These are phyloP conservation scores for Bidens hawaiensis DNA, from an alignment of 140 eudicot genomes.

Conservation along the genomic window DNA sequence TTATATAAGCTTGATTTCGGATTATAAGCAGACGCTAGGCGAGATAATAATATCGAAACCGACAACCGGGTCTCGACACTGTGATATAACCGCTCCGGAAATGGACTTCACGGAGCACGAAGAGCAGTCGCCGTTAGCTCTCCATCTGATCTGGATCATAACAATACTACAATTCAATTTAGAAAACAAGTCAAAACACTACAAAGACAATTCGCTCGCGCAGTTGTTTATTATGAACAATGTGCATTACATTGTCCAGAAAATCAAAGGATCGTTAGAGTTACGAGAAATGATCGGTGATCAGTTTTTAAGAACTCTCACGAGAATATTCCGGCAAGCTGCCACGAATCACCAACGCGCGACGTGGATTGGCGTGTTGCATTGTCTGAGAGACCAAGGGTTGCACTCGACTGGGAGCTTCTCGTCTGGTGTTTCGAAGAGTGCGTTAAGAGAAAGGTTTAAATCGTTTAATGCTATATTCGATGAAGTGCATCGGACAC, in stretches of 20 bases:
- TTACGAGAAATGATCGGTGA: constrained; percentile 70
- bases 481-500: constrained; percentile 67
- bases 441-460: constrained; percentile 51
- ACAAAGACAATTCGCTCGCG: constrained; percentile 51
- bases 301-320: constrained; percentile 44
- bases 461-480: constrained; percentile 57
- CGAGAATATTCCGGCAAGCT: constrained; percentile 32
- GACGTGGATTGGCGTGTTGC: constrained; percentile 56
- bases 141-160: constrained; percentile 72
- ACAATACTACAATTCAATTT: constrained; percentile 50
- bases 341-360: constrained; percentile 52
- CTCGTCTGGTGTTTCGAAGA: constrained; percentile 51
- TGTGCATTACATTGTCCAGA: constrained; percentile 61
- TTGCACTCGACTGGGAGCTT: constrained; percentile 42
- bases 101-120: constrained; percentile 42
- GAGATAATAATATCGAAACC: constrained; percentile 59
- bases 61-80: constrained; percentile 35
- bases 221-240: constrained; percentile 73
- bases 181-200: constrained; percentile 56
- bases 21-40: constrained; percentile 46
- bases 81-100: constrained; percentile 33
- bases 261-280: constrained; percentile 41
- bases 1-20: constrained; percentile 52
- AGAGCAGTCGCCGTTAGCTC: constrained; percentile 43
- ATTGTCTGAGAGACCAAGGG: constrained; percentile 59